Base-by-base conservation (phyloP, 352 stramenopile species). In the Phytopythium helicoides region DNA sequence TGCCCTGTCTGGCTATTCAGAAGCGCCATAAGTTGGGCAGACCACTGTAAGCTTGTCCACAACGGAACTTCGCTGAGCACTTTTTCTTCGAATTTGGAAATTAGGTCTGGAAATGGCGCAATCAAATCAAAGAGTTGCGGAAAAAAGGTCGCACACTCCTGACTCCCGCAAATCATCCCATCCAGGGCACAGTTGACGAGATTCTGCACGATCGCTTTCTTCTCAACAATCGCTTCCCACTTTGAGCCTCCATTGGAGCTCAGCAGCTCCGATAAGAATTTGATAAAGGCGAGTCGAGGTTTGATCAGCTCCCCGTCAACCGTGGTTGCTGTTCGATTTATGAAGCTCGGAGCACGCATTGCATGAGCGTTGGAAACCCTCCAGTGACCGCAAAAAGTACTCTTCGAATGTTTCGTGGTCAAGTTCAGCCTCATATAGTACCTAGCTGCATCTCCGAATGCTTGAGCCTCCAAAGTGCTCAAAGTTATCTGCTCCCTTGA, bases 31-130 rank as follows among this genome's bases (percentile, higher is more conserved):
- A 94, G 59, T 23, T 94, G 83, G 9, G 81, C 74, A 1, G 83
- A 85, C 83, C 83, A 94, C 16, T 80, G 61, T 31, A 94, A 56
- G 12, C 79, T 91, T 2, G 83, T 94, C 83, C 83, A 94, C n/a
- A 86, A 66, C 4, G 83, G 83, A 12, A 91, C 62, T 3, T 73
- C 61, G 5, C 54, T 56, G 14, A 88, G 40, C 28, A 89, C 45
- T 14, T 57, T 64, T 23, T 71, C 51, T 33, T 87, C 64, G 46
- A 89, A 81, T 0, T 68, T 49, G 1, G 44, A 18, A 14, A 85
- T 67, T 49, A 91, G 56, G 9, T 68, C 70, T 6, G 68, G 66
- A 38, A 74, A 89, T 21, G 70, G 60, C 18, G 72, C 59, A 34
- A 92, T 63, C 7, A 88, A 36, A 49, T 88, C 83, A 40, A 76